Conservation (phyloP, 768 basidiomycete species). For the Artomyces pyxidatus region DNA sequence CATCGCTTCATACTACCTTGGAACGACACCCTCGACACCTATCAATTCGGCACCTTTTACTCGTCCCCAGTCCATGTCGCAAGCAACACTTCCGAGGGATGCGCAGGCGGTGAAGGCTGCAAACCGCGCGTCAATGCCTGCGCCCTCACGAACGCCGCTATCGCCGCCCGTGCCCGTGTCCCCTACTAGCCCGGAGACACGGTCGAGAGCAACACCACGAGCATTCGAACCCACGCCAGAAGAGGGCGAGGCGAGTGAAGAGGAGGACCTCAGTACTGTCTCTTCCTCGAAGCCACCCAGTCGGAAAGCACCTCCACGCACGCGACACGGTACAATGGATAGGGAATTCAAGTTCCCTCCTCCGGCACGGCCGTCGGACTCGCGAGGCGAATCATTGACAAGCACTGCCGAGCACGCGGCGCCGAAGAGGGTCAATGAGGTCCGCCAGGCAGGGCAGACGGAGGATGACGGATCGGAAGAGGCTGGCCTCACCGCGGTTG, state of each 20-base stretch:
- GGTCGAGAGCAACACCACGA: constrained; percentile 8
- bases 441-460: not conserved
- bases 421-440: not conserved
- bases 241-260: constrained; percentile 31
- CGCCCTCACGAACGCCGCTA: constrained; percentile 36
- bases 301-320: constrained; percentile 15
- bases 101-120: constrained; percentile 26
- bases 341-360: constrained; percentile 64
- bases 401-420: constrained; percentile 5
- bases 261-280: constrained; percentile 26
- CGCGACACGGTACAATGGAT: constrained; percentile 69
- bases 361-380: not conserved
- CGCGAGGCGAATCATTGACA: constrained; percentile 18
- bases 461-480: constrained; percentile 4
- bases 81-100: constrained; percentile 39
- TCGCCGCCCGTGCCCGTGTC: constrained; percentile 34
- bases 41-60: constrained; percentile 30
- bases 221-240: constrained; percentile 48
- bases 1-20: constrained; percentile 77
- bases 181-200: constrained; percentile 25
- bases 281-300: constrained; percentile 16
- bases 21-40: constrained; percentile 46
- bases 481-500: constrained; percentile 18
- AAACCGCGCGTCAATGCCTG: constrained; percentile 64
- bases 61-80: constrained; percentile 73